Conservation (phyloP, 148 eudicot genomes). For the Chenopodium berlandieri region DNA sequence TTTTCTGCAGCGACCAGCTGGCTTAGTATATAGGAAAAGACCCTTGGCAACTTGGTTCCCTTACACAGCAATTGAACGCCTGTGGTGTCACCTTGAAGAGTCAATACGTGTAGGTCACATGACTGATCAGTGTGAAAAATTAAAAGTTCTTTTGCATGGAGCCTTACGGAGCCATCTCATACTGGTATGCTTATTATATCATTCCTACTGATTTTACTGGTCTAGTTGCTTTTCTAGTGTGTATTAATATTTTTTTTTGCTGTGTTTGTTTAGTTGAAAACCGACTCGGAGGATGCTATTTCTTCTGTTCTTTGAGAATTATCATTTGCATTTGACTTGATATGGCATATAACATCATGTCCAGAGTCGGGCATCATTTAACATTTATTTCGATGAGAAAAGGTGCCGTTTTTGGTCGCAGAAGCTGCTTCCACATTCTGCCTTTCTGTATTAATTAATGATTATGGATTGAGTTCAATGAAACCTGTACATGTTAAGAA, state of each 20-base stretch:
- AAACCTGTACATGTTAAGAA: neutral
- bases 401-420: neutral
- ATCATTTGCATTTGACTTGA: neutral
- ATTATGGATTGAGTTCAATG: neutral
- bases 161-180: constrained; percentile 69
- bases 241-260: neutral
- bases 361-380: neutral
- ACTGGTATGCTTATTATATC: constrained; percentile 35
- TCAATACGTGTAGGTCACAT: constrained; percentile 63
- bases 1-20: constrained; percentile 74
- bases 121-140: constrained; percentile 75
- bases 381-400: neutral
- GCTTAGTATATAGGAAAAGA: constrained; percentile 68
- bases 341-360: neutral
- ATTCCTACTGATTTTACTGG: neutral
- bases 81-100: constrained; percentile 87
- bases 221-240: neutral
- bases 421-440: neutral
- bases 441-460: neutral
- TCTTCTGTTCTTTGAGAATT: constrained; percentile 24
- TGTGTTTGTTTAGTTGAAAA: constrained; percentile 21
- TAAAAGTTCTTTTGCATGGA: constrained; percentile 60
- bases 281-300: constrained; percentile 34
- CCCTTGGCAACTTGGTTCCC: constrained; percentile 92
- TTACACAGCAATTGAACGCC: constrained; percentile 71